Percentiles rank a stretch among this genome's conserved stretches.
These are phyloP conservation scores for Suhomyces anneliseae DNA, from an alignment of 1,139 yeast species.

Conservation along the genomic window DNA sequence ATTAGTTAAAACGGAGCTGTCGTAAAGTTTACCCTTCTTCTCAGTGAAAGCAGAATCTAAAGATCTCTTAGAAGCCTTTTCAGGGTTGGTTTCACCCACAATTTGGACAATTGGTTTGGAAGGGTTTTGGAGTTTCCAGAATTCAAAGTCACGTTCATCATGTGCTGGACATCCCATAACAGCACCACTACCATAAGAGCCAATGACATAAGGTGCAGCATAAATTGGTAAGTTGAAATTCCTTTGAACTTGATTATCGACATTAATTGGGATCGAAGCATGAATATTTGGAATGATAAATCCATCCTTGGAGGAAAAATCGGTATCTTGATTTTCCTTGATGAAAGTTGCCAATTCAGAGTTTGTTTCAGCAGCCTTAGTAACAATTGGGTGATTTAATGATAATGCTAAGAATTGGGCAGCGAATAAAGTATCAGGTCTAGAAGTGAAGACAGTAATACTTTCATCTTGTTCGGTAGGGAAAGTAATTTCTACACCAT, in stretches of 20 bases:
- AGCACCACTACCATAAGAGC: conserved; percentile 84
- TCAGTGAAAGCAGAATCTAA: conserved; percentile 43
- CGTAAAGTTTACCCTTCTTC: conserved; percentile 55
- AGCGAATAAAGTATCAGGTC: conserved; percentile 84
- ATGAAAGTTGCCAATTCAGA: conserved; percentile 48
- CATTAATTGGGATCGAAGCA: conserved; percentile 63
- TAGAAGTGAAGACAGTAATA: conserved; percentile 71
- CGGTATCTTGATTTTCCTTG: conserved; percentile 31
- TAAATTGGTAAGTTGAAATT: conserved; percentile 61
- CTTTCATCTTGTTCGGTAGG: conserved; percentile 17
- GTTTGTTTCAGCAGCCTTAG: conserved; percentile 35
- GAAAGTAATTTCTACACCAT: conserved; percentile 72
- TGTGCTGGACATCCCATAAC: conserved; percentile 99
- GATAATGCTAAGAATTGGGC: conserved; percentile 84
- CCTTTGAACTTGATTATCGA: conserved; percentile 17
- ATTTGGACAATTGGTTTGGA: conserved; percentile 38
- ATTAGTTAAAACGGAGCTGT: conserved; percentile 21
- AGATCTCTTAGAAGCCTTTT: neutral
- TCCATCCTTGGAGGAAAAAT: conserved; percentile 63
- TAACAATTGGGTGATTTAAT: conserved; percentile 63
- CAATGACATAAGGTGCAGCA: conserved; percentile 87
- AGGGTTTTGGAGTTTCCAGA: conserved; percentile 71
- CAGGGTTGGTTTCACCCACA: conserved; percentile 30
- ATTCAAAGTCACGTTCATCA: conserved; percentile 76
- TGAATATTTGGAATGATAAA: conserved; percentile 45